Conservation (phyloP, 495 filamentous ascomycete species). For the Penicillium robsamsonii region DNA sequence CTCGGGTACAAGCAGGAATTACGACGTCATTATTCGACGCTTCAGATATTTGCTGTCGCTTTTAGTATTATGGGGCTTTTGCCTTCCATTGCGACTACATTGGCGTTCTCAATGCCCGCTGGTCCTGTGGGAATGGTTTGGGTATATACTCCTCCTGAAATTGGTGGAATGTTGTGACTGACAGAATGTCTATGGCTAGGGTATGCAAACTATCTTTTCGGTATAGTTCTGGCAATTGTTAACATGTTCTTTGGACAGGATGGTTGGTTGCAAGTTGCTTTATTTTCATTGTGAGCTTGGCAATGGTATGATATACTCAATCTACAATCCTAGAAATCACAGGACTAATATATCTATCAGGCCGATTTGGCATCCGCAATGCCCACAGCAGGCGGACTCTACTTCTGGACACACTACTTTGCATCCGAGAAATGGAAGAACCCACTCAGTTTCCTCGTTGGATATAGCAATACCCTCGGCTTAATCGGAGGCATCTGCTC, state of each 20-base stretch:
- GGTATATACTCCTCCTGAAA: conserved; percentile 30
- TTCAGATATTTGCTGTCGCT: conserved; percentile 69
- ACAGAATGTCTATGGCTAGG: conserved; percentile 16
- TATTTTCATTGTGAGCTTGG: conserved; percentile 64
- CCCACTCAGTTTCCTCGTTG: conserved; percentile 65
- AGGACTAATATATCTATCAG: conserved; percentile 19
- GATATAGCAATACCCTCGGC: conserved; percentile 69
- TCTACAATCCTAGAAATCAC: background rate
- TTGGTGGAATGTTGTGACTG: conserved; percentile 9
- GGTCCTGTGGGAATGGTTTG: conserved; percentile 71
- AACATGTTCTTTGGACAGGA: conserved; percentile 32
- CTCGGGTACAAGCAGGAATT: conserved; percentile 73
- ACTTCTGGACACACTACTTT: conserved; percentile 73
- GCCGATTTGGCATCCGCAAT: conserved; percentile 67
- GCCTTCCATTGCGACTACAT: conserved; percentile 66
- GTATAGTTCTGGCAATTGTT: background rate
- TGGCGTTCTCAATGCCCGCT: conserved; percentile 64
- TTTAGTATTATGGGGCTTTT: conserved; percentile 73
- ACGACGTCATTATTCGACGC: conserved; percentile 60
- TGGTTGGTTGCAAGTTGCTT: conserved; percentile 62
- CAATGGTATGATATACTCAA: conserved; percentile 47
- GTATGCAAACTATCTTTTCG: conserved; percentile 16
- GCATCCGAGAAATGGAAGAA: conserved; percentile 57
- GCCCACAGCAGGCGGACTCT: conserved; percentile 67
- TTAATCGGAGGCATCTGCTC: conserved; percentile 63